Conservation (phyloP, 2,329 filamentous ascomycete species). For the Ophiognomonia clavigignenti-juglandacearum region DNA sequence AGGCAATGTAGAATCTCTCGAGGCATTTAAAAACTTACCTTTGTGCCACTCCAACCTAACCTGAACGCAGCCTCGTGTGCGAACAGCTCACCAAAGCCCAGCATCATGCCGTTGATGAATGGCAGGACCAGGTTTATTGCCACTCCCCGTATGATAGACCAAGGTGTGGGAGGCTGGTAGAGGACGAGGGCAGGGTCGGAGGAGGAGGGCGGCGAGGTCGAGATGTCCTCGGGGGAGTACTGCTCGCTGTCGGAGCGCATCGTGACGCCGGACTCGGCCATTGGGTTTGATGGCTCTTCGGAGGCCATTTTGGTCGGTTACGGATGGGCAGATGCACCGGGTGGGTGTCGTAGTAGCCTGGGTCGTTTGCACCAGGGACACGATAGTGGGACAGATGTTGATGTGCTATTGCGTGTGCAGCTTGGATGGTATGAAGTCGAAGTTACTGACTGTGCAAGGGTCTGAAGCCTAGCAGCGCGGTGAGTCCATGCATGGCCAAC, state of each 20-base stretch:
- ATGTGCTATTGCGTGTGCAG: no score
- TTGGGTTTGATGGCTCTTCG: constrained; percentile 45
- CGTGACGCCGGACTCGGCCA: constrained; percentile 70
- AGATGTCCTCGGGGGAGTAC: constrained; percentile 65
- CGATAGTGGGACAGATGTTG: no score
- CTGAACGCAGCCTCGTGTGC: constrained; percentile 93
- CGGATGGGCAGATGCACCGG: background rate
- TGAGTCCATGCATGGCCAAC: constrained; percentile 3
- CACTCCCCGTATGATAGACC: constrained; percentile 78
- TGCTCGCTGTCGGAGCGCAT: constrained; percentile 81
- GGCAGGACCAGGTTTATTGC: constrained; percentile 95
- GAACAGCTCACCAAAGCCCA: constrained; percentile 94
- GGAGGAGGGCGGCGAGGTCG: constrained; percentile 56
- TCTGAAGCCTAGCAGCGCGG: no score
- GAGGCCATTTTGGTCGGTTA: constrained; percentile 42
- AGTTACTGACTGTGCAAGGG: no score
- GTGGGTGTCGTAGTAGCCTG: no score
- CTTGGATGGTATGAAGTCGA: no score
- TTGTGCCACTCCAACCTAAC: constrained; percentile 89
- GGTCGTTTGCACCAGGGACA: background rate
- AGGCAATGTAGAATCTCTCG: background rate
- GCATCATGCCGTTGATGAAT: constrained; percentile 96
- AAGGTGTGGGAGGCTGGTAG: constrained; percentile 84
- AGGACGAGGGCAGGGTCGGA: constrained; percentile 69
- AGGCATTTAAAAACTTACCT: constrained; percentile 52